phyloP scores from a whole-genome alignment of 83 land plant genomes.

The Thuja plicata region DNA sequence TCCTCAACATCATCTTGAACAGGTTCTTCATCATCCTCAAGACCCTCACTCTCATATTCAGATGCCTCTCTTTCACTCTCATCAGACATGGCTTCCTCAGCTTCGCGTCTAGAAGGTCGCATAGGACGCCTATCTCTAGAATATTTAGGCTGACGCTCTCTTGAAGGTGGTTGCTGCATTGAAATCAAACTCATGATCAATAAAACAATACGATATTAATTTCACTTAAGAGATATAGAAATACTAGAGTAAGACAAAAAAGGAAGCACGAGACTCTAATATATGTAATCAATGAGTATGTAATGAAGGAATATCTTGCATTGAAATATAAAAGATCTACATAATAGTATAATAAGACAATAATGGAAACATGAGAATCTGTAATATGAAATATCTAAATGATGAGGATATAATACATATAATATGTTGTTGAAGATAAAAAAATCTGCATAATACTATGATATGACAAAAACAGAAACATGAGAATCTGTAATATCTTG shows the following conservation, averaged over 20 bases:
- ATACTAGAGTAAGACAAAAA: not conserved
- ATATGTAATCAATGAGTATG: not conserved
- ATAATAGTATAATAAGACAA: not conserved
- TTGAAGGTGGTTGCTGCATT: conserved; percentile 33
- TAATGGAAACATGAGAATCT: not conserved
- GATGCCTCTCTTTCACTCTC: conserved; percentile 87
- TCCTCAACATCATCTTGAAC: conserved; percentile 39
- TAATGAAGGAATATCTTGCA: not conserved
- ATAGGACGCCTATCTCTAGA: conserved; percentile 33
- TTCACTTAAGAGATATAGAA: not conserved
- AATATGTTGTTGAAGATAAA: too few relatives aligned
- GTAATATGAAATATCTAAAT: not conserved
- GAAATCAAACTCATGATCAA: not conserved
- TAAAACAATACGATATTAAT: not conserved
- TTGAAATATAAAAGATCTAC: not conserved
- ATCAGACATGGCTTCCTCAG: conserved; percentile 41
- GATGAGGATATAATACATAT: not conserved
- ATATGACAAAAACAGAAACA: not conserved
- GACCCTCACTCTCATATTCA: conserved; percentile 78
- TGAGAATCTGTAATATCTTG: too few relatives aligned
- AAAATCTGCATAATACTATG: not conserved
- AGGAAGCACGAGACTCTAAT: not conserved
- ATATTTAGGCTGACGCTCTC: conserved; percentile 41
- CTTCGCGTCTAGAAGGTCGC: conserved; percentile 52
- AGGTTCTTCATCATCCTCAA: conserved; percentile 53